phyloP scores from a whole-genome alignment of 305 asterid genomes.

The Ilex paraguariensis region DNA sequence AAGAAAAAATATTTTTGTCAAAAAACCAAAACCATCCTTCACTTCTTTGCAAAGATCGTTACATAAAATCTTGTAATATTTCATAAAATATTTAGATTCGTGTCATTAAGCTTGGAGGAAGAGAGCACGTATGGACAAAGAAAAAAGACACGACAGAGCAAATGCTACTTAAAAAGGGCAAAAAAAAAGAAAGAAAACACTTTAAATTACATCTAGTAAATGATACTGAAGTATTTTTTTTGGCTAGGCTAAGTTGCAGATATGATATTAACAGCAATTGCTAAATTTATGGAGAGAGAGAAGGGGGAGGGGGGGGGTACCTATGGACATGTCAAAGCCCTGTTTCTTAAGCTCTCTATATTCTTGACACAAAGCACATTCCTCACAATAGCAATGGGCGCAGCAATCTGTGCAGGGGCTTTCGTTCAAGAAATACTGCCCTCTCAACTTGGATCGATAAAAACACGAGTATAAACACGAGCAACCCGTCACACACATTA shows the following conservation, averaged over 20 bases:
- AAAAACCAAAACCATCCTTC: no score
- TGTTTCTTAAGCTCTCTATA: constrained; percentile 43
- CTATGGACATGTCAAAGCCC: constrained; percentile 51
- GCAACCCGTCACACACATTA: constrained; percentile 37
- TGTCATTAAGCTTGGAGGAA: no score
- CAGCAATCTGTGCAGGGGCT: constrained; percentile 59
- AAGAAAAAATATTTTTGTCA: no score
- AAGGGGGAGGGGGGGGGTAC: constrained; percentile 12
- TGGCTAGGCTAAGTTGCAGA: no score
- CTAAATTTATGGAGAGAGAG: no score
- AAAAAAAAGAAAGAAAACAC: no score
- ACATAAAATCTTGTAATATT: neutral
- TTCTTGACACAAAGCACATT: constrained; percentile 61
- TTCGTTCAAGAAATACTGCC: constrained; percentile 46
- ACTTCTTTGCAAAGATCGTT: neutral
- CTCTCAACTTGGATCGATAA: constrained; percentile 57
- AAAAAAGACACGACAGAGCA: no score
- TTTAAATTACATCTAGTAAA: no score
- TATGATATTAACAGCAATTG: no score
- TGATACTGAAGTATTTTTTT: no score
- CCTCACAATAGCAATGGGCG: constrained; percentile 51
- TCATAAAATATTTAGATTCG: neutral
- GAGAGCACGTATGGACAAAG: no score
- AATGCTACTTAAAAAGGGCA: no score
- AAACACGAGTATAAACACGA: constrained; percentile 54